A percentile compares a stretch with the other conserved stretches of the same genome.
phyloP scores from a whole-genome alignment of 441 rosid genomes.

The Populus tomentosa region DNA sequence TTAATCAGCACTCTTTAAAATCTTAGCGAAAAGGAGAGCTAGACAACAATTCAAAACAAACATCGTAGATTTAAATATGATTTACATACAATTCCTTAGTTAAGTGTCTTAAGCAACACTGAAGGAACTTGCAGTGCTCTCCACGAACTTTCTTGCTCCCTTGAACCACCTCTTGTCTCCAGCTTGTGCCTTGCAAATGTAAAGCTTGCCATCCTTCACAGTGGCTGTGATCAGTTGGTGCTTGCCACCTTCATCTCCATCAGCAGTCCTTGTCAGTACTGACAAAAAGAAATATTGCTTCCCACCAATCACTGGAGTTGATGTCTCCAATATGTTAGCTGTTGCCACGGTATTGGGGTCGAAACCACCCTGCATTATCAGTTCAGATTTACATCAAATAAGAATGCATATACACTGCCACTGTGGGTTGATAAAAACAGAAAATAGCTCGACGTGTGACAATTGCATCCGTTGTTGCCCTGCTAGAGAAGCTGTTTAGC shows the following conservation, averaged over 20 bases:
- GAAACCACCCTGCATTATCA: slow-evolving; percentile 72
- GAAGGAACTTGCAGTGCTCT: slow-evolving; percentile 71
- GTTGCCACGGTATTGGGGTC: slow-evolving; percentile 71
- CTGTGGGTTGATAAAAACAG: background rate
- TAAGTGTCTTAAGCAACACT: slow-evolving; percentile 57
- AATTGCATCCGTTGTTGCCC: background rate
- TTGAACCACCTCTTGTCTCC: slow-evolving; percentile 99
- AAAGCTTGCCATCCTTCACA: slow-evolving; percentile 79
- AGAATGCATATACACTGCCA: background rate
- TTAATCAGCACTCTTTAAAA: background rate
- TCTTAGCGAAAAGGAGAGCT: background rate
- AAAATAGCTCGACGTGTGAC: slow-evolving; percentile 27
- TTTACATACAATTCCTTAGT: slow-evolving; percentile 23
- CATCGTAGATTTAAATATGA: slow-evolving; percentile 18
- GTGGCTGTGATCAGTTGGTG: slow-evolving; percentile 79
- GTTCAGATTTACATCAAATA: background rate
- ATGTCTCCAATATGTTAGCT: slow-evolving; percentile 73
- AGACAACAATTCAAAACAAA: slow-evolving; percentile 10
- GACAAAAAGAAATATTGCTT: slow-evolving; percentile 61
- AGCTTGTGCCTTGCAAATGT: slow-evolving; percentile 96
- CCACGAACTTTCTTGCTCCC: slow-evolving; percentile 83
- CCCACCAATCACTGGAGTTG: slow-evolving; percentile 45
- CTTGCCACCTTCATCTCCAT: slow-evolving; percentile 96
- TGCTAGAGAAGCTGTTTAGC: too few species aligned
- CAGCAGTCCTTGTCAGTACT: slow-evolving; percentile 89